Base-by-base conservation (phyloP, 768 basidiomycete species). In the Mycena indigotica region DNA sequence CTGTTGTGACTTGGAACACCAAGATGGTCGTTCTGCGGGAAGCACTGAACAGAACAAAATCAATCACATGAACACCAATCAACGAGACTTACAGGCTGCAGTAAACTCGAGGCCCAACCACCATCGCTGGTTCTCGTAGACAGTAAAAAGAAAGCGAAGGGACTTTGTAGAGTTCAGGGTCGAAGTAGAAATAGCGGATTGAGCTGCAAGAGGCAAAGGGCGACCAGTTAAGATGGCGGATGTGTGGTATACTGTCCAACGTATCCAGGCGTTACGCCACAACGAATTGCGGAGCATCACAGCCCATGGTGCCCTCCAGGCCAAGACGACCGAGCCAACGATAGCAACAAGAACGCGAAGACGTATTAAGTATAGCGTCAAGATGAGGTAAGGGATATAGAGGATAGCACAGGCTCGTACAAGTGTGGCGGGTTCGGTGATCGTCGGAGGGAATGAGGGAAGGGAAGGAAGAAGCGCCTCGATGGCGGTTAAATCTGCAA, bases 61-160 rank as follows among this genome's bases (percentile, higher is more conserved):
- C n/a, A n/a, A n/a, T n/a, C n/a, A n/a, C n/a, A n/a, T n/a, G n/a
- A n/a, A n/a, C n/a, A n/a, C n/a, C n/a, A n/a, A n/a, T n/a, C n/a
- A n/a, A n/a, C n/a, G n/a, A n/a, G n/a, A n/a, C n/a, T n/a, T n/a
- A n/a, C n/a, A 82, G 1, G 94, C 93, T 3, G 91, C 89, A 2
- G 95, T 96, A 92, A 92, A 98, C 73, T 97, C 95, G 41, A 98
- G 82, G 13, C 91, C 94, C 84, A 98, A 85, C 95, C 95, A 98
- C 95, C 95, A 96, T 5, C 95, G 82, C 73, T 97, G 94, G 72
- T 96, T 96, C 72, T 97, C 94, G 68, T 92, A 88, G 12, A 95
- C 74, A n/a, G 88, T 92, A 67, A 95, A 95, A 46, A 91, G 80
- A 75, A 95, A 95, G 21, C 89, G 85, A 28, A 89, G 72, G 17